Conservation (phyloP, 2,329 filamentous ascomycete genomes). For the Alternaria sp. region DNA sequence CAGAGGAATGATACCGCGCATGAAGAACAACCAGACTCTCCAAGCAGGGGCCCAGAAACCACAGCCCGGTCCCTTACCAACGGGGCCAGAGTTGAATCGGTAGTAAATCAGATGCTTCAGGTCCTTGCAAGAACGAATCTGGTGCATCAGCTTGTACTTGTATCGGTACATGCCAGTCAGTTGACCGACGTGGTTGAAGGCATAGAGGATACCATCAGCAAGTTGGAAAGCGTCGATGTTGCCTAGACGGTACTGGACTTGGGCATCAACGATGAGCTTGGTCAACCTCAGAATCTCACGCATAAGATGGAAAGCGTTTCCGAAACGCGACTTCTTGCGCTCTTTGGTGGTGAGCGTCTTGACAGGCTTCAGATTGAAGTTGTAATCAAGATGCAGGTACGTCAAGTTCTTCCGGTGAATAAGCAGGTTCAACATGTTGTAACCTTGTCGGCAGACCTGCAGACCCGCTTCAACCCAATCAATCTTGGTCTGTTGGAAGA, state of each 20-base stretch:
- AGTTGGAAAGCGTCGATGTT: conserved; percentile 99
- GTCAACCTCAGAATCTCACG: conserved; percentile 94
- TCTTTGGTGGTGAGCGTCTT: conserved; percentile 99
- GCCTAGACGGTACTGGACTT: conserved; percentile 95
- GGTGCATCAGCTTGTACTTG: conserved; percentile 99
- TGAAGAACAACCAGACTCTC: conserved; percentile 99
- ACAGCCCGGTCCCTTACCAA: conserved; percentile 96
- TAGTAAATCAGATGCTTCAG: conserved; percentile 99
- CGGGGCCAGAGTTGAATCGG: conserved; percentile 95
- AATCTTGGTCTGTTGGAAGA: conserved; percentile 99
- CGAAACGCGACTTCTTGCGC: conserved; percentile 98
- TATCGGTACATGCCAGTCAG: conserved; percentile 99
- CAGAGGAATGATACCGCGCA: conserved; percentile 96
- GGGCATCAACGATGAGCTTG: conserved; percentile 97
- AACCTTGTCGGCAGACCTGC: conserved; percentile 96
- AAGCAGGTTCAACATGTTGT: conserved; percentile 98
- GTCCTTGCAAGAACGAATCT: conserved; percentile 98
- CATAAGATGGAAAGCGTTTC: conserved; percentile 99
- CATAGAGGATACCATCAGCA: conserved; percentile 97
- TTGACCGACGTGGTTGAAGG: conserved; percentile 98
- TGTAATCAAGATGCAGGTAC: conserved; percentile 98
- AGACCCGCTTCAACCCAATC: conserved; percentile 99
- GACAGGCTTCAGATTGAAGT: conserved; percentile 98
- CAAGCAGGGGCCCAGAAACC: conserved; percentile 99
- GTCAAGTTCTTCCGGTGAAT: conserved; percentile 99